Percentiles rank a stretch among this genome's conserved stretches.
Evolutionary conservation across 148 eudicot genomes (phyloP).

Genomic region (Cornus controversa): DNA sequence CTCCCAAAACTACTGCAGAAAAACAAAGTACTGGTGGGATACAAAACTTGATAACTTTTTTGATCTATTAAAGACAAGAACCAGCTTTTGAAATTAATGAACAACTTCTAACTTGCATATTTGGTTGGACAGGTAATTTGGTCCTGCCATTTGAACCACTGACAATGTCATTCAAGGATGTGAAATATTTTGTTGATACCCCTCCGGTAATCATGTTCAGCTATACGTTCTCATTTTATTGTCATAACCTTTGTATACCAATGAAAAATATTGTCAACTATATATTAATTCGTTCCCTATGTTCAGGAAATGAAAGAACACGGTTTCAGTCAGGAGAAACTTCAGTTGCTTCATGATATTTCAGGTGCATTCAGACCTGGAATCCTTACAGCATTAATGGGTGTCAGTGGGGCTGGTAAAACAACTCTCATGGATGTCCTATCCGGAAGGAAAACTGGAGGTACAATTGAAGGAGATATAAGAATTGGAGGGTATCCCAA

Average conservation of each 20-base stretch:
- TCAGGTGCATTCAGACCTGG: slow-evolving; percentile 24
- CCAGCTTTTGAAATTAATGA: neutral
- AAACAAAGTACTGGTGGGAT: slow-evolving; percentile 13
- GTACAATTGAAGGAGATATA: slow-evolving; percentile 24
- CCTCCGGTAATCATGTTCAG: slow-evolving; percentile 26
- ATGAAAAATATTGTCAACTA: neutral
- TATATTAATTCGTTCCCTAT: neutral
- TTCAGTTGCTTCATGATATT: slow-evolving; percentile 18
- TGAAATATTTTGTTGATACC: slow-evolving; percentile 37
- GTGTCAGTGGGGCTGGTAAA: slow-evolving; percentile 31
- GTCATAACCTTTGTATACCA: neutral
- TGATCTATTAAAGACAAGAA: no score
- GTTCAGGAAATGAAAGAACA: slow-evolving; percentile 16
- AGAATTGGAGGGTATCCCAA: slow-evolving; percentile 25
- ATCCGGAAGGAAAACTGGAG: slow-evolving; percentile 27
- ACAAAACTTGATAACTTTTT: neutral
- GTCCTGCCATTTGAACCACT: slow-evolving; percentile 35
- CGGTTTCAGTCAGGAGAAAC: slow-evolving; percentile 9
- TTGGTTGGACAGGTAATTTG: slow-evolving; percentile 17
- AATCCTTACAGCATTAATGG: slow-evolving; percentile 29
- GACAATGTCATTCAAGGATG: slow-evolving; percentile 22
- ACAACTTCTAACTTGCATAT: neutral
- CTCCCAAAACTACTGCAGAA: neutral
- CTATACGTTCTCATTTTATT: neutral
- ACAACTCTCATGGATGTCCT: slow-evolving; percentile 30